A percentile compares a stretch with the other conserved stretches of the same genome.
Evolutionary conservation across 257 asterid genomes (phyloP).

Genomic region (Sherardia arvensis): DNA sequence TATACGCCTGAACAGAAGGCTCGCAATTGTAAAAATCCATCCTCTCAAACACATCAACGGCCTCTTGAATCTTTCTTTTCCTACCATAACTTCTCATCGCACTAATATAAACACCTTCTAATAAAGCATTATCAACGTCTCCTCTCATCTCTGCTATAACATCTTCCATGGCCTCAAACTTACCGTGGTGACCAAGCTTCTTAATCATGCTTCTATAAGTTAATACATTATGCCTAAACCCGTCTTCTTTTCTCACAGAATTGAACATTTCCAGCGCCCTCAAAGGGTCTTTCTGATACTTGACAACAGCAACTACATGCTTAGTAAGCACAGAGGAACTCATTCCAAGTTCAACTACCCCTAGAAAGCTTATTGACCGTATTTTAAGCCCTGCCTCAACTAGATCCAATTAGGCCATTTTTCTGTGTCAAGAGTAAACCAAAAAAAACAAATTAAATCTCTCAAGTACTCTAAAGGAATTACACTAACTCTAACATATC

Average conservation of each 20-base stretch:
- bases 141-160: slow-evolving; percentile 56
- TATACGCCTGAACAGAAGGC: slow-evolving; percentile 56
- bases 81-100: slow-evolving; percentile 72
- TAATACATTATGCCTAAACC: slow-evolving; percentile 53
- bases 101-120: slow-evolving; percentile 70
- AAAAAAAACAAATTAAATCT: neutral
- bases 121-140: slow-evolving; percentile 33
- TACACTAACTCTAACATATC: neutral
- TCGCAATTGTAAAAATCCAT: slow-evolving; percentile 87
- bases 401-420: neutral
- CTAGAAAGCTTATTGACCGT: neutral
- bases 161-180: slow-evolving; percentile 75
- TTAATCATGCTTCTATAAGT: slow-evolving; percentile 72
- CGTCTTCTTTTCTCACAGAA: slow-evolving; percentile 59
- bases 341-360: slow-evolving; percentile 31
- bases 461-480: neutral
- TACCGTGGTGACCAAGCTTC: slow-evolving; percentile 63
- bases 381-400: neutral
- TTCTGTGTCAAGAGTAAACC: neutral
- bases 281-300: slow-evolving; percentile 59
- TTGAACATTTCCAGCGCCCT: slow-evolving; percentile 86
- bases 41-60: slow-evolving; percentile 76
- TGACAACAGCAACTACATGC: slow-evolving; percentile 76
- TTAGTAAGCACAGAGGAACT: slow-evolving; percentile 57
- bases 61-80: slow-evolving; percentile 62